Conservation (phyloP, 2,329 filamentous ascomycete species). For the Lasiodiplodia sp. region DNA sequence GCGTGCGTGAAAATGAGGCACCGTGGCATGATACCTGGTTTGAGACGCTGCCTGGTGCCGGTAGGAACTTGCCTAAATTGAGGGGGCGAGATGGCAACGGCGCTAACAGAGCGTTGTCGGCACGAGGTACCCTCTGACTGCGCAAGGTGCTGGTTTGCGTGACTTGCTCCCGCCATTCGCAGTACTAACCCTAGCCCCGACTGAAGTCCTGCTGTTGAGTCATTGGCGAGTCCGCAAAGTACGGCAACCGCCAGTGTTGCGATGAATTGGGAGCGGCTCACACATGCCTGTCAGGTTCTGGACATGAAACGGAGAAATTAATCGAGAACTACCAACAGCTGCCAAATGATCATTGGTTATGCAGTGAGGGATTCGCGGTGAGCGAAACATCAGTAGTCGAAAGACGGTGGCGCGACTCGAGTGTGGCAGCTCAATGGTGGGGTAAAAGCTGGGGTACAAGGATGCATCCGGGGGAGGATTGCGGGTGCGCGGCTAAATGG, state of each 20-base stretch:
- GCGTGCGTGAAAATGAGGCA: neutral
- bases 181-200: neutral
- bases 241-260: too few relatives aligned
- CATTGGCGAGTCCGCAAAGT: too few relatives aligned
- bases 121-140: neutral
- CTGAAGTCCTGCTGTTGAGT: too few relatives aligned
- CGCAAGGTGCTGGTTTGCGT: neutral
- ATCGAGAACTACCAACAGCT: neutral
- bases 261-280: neutral
- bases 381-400: neutral
- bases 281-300: neutral
- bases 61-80: constrained; percentile 16
- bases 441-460: constrained; percentile 27
- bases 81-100: neutral
- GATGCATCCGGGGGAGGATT: constrained; percentile 20
- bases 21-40: neutral
- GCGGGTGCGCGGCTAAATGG: constrained; percentile 23
- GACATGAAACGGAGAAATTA: neutral
- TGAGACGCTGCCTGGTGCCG: neutral
- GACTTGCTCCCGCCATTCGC: neutral
- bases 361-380: neutral
- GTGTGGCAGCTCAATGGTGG: constrained; percentile 12
- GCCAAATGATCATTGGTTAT: neutral
- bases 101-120: constrained; percentile 10
- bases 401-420: constrained; percentile 20